phyloP scores from a whole-genome alignment of 192 early-diverging fungal genomes.

The Gonapodya prolifera region DNA sequence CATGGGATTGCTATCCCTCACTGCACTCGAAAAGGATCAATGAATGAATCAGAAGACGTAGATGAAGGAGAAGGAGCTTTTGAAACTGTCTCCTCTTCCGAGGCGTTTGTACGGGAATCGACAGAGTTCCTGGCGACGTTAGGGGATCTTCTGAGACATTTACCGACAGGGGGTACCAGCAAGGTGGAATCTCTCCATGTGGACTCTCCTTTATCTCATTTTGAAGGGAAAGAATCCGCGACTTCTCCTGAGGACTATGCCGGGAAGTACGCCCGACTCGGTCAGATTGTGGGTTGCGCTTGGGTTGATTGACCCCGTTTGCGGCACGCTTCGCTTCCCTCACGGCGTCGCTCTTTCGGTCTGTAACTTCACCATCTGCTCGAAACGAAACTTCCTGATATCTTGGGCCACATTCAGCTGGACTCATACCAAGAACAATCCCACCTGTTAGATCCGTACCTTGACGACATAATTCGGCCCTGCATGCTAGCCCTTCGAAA shows the following conservation, averaged over 20 bases:
- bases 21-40: not conserved
- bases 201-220: not conserved
- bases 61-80: not conserved
- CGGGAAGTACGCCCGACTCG: not conserved
- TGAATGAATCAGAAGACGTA: not conserved
- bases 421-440: slow-evolving; percentile 60
- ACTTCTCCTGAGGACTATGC: not conserved
- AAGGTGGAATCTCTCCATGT: not conserved
- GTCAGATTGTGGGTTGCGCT: not conserved
- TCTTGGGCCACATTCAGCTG: not conserved
- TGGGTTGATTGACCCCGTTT: not conserved
- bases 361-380: too few relatives aligned
- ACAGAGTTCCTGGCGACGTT: not conserved
- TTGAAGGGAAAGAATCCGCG: not conserved
- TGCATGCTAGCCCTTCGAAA: slow-evolving; percentile 37
- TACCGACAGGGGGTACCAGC: not conserved
- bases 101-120: not conserved
- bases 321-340: too few relatives aligned
- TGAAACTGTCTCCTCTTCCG: not conserved
- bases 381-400: too few relatives aligned
- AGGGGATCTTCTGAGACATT: not conserved
- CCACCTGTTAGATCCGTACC: slow-evolving; percentile 57
- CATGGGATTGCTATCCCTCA: too few relatives aligned
- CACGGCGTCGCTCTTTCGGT: too few relatives aligned
- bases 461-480: slow-evolving; percentile 52